Percentiles rank a stretch among this genome's conserved stretches.
These are phyloP conservation scores for Rhodocollybia butyracea DNA, from an alignment of 768 basidiomycete genomes.

Conservation along the genomic window DNA sequence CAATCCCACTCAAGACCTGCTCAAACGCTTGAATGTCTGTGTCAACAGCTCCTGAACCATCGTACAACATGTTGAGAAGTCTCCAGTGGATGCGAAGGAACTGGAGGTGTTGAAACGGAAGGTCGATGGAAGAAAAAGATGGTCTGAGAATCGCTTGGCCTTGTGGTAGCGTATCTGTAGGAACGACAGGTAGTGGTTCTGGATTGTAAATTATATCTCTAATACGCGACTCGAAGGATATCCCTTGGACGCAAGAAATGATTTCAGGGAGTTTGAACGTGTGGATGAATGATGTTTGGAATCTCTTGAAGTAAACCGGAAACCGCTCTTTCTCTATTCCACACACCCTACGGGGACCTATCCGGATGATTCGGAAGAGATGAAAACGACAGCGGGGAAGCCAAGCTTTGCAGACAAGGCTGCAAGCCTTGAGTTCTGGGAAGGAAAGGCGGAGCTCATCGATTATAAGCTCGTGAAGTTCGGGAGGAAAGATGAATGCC, in stretches of 20 bases:
- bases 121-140: background rate
- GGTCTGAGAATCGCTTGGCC: background rate
- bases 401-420: constrained; percentile 3
- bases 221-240: background rate
- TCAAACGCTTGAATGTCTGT: background rate
- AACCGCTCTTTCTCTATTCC: constrained; percentile 3
- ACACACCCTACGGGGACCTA: background rate
- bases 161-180: background rate
- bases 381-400: background rate
- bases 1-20: background rate
- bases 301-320: background rate
- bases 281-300: background rate
- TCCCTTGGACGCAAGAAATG: background rate
- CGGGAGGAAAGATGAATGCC: background rate
- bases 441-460: background rate
- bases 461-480: constrained; percentile 1
- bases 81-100: constrained; percentile 3
- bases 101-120: background rate
- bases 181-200: background rate
- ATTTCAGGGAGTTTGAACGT: background rate
- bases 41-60: background rate
- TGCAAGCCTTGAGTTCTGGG: background rate
- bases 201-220: background rate
- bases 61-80: background rate
- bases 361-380: constrained; percentile 1